A percentile compares a stretch with the other conserved stretches of the same genome.
phyloP scores from a whole-genome alignment of 139 green algal genomes.

The Asterochloris sp. region DNA sequence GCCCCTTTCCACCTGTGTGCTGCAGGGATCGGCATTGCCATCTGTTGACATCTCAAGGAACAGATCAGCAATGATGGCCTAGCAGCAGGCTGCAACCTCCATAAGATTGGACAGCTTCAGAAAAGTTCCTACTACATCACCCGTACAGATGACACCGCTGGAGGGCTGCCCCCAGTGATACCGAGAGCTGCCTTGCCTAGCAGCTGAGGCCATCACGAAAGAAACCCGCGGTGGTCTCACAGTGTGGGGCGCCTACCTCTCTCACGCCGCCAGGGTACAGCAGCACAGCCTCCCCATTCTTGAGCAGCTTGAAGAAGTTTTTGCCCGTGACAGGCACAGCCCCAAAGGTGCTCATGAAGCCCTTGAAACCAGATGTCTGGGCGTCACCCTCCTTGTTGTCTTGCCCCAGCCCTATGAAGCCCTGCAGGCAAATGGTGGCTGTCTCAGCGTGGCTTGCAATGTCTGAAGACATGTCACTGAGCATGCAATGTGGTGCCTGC shows the following conservation, averaged over 20 bases:
- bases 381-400: constrained; percentile 1
- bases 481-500: neutral
- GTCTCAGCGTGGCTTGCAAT: neutral
- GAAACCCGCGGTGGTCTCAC: too few species aligned
- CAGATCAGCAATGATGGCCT: too few species aligned
- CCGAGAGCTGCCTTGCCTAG: too few species aligned
- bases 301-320: constrained; percentile 79
- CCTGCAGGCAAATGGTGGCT: neutral
- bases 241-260: constrained; percentile 39
- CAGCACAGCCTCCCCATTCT: constrained; percentile 71
- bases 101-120: too few species aligned
- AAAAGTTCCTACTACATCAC: too few species aligned
- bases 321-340: constrained; percentile 78
- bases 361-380: constrained; percentile 34
- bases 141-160: too few species aligned
- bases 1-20: too few species aligned
- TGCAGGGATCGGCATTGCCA: too few species aligned
- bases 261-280: constrained; percentile 86
- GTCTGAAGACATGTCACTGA: neutral
- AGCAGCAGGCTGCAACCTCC: too few species aligned
- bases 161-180: too few species aligned
- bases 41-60: too few species aligned
- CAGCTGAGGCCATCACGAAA: too few species aligned
- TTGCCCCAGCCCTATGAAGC: neutral
- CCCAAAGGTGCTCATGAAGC: constrained; percentile 82